Percentiles rank a stretch among this genome's conserved stretches.
Conservation (phyloP, 192 early-diverging fungal genomes). For the Coemansia sp. region DNA sequence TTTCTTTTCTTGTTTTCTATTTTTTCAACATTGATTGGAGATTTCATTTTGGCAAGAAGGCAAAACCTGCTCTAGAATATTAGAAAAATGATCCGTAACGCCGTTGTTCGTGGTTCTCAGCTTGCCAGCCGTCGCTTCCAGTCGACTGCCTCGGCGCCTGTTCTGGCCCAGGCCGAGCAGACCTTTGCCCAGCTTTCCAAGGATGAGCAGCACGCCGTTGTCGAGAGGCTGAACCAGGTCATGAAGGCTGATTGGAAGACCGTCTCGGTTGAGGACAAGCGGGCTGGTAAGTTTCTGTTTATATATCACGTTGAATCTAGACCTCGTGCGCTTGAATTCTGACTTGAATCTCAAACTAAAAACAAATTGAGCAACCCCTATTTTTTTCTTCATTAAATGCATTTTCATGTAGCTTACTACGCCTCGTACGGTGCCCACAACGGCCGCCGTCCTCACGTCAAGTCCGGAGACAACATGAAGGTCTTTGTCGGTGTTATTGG, state of each 20-base stretch:
- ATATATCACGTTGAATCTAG: not conserved
- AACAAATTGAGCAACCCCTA: too few species aligned
- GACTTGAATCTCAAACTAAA: not conserved
- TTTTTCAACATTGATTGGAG: not conserved
- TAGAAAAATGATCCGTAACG: conserved; percentile 59
- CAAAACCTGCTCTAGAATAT: not conserved
- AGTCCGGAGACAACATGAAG: conserved; percentile 72
- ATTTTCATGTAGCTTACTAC: conserved; percentile 69
- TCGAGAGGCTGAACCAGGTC: conserved; percentile 73
- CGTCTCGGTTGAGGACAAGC: conserved; percentile 91
- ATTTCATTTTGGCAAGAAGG: not conserved
- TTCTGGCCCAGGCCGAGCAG: conserved; percentile 46
- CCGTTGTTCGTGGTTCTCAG: conserved; percentile 55
- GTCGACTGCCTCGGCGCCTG: conserved; percentile 41
- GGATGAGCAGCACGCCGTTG: conserved; percentile 79
- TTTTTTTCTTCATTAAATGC: not conserved
- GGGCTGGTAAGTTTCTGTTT: conserved; percentile 61
- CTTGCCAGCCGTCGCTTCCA: conserved; percentile 67
- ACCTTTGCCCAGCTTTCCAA: conserved; percentile 70
- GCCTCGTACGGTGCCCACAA: conserved; percentile 95
- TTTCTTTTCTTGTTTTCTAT: not conserved
- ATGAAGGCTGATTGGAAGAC: conserved; percentile 97
- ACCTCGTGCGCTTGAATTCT: not conserved
- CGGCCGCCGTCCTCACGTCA: conserved; percentile 70
- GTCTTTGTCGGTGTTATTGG: conserved; percentile 63